Evolutionary conservation across 2,329 filamentous ascomycete species (phyloP).

Genomic region (Colletotrichum musicola): DNA sequence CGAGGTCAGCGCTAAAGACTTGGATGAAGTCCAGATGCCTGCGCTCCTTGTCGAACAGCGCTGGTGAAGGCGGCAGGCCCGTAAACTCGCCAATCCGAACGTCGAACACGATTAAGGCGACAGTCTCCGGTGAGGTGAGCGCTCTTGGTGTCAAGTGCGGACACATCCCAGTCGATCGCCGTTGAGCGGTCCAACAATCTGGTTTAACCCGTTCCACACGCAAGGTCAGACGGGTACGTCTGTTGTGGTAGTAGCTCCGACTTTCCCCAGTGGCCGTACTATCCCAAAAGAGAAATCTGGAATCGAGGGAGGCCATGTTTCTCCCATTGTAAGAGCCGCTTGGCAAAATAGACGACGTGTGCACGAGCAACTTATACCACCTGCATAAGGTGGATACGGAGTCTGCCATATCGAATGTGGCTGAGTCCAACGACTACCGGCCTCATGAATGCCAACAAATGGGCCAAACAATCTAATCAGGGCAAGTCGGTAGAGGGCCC

Average conservation of each 20-base stretch:
- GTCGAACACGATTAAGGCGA: background rate
- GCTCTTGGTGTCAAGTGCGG: background rate
- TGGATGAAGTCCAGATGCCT: constrained; percentile 1
- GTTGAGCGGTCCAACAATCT: background rate
- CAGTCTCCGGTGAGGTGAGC: background rate
- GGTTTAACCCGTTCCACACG: background rate
- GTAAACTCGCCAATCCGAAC: constrained; percentile 10
- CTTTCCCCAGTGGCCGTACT: no score
- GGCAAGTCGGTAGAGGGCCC: no score
- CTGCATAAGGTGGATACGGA: no score
- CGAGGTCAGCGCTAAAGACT: constrained; percentile 5
- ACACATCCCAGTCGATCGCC: background rate
- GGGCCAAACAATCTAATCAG: no score
- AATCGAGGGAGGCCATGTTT: no score
- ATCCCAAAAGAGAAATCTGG: no score
- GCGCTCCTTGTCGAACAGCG: background rate
- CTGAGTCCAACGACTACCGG: no score
- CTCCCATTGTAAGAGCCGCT: no score
- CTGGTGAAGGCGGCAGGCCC: background rate
- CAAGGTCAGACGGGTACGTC: background rate
- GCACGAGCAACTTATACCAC: no score
- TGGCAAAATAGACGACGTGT: no score
- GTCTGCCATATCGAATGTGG: no score
- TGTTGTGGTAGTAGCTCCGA: background rate
- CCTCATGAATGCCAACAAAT: no score